These are phyloP conservation scores for Ustilago curta DNA, from an alignment of 1,284 basidiomycete species.

Conservation along the genomic window DNA sequence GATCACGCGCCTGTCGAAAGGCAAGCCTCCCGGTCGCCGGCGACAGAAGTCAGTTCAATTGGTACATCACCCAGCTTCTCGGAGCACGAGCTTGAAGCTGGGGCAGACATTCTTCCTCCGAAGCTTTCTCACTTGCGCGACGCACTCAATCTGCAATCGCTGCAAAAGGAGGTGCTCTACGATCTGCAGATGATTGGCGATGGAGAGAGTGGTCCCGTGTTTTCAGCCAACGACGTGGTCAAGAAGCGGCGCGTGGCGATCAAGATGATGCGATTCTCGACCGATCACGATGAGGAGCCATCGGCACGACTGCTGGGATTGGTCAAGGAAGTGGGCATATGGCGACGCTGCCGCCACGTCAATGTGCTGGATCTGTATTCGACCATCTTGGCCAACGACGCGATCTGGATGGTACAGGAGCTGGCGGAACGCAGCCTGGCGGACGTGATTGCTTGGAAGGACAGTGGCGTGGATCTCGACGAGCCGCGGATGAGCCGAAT, in stretches of 20 bases:
- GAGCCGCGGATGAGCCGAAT: constrained; percentile 57
- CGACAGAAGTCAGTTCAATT: neutral
- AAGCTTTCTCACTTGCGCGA: constrained; percentile 31
- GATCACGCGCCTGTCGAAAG: neutral
- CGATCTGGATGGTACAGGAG: constrained; percentile 62
- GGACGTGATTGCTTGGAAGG: constrained; percentile 54
- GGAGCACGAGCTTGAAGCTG: constrained; percentile 7
- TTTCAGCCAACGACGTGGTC: constrained; percentile 36
- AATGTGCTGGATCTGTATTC: constrained; percentile 54
- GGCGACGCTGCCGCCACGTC: constrained; percentile 48
- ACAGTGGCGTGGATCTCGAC: constrained; percentile 32
- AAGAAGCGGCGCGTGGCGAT: constrained; percentile 49
- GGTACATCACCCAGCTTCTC: constrained; percentile 13
- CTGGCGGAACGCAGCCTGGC: constrained; percentile 55
- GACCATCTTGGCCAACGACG: constrained; percentile 33
- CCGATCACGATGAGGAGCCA: constrained; percentile 34
- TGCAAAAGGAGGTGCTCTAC: constrained; percentile 23
- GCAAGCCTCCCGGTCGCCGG: neutral
- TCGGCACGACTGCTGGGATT: constrained; percentile 43
- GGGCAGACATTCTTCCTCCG: constrained; percentile 12
- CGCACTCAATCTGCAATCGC: constrained; percentile 20
- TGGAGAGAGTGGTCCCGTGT: constrained; percentile 59
- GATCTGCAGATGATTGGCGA: constrained; percentile 58
- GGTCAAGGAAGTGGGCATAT: constrained; percentile 53
- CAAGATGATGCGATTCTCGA: constrained; percentile 47